phyloP scores from a whole-genome alignment of 2,329 filamentous ascomycete species.

The Talaromyces pinophilus region DNA sequence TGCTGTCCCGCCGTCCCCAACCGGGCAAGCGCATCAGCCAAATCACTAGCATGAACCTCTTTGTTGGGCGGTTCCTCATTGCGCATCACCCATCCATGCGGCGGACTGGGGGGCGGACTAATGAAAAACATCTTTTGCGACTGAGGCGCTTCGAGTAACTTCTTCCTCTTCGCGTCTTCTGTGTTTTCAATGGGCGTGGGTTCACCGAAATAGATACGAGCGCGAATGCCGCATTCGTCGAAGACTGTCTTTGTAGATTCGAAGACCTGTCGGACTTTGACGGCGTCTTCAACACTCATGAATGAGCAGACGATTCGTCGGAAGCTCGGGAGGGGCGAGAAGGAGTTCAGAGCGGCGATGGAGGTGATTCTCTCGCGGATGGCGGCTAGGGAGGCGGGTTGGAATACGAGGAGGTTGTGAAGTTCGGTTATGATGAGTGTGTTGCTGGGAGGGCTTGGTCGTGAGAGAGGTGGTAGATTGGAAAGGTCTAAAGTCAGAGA shows the following conservation, averaged over 20 bases:
- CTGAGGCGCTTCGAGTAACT: conserved; percentile 58
- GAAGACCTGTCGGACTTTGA: conserved; percentile 47
- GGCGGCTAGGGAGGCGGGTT: conserved; percentile 45
- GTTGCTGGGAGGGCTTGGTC: conserved; percentile 51
- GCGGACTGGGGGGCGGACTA: conserved; percentile 63
- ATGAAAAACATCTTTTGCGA: conserved; percentile 67
- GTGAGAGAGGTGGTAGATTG: conserved; percentile 46
- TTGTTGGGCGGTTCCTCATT: conserved; percentile 67
- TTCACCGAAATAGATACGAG: conserved; percentile 56
- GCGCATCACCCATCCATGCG: conserved; percentile 65
- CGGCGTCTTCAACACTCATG: conserved; percentile 44
- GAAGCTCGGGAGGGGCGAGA: conserved; percentile 53
- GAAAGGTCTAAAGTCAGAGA: conserved; percentile 50
- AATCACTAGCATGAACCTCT: conserved; percentile 63
- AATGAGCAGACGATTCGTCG: conserved; percentile 55
- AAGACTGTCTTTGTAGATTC: conserved; percentile 29
- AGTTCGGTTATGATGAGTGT: conserved; percentile 55
- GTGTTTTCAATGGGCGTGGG: conserved; percentile 49
- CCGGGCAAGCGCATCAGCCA: conserved; percentile 58
- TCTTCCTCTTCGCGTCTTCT: conserved; percentile 36
- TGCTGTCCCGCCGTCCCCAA: conserved; percentile 38
- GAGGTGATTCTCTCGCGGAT: conserved; percentile 48
- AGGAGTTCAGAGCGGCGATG: conserved; percentile 50
- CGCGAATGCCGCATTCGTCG: conserved; percentile 30
- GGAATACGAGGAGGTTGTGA: conserved; percentile 49